Evolutionary conservation across 768 basidiomycete species (phyloP).

Genomic region (Boletus bicolor): DNA sequence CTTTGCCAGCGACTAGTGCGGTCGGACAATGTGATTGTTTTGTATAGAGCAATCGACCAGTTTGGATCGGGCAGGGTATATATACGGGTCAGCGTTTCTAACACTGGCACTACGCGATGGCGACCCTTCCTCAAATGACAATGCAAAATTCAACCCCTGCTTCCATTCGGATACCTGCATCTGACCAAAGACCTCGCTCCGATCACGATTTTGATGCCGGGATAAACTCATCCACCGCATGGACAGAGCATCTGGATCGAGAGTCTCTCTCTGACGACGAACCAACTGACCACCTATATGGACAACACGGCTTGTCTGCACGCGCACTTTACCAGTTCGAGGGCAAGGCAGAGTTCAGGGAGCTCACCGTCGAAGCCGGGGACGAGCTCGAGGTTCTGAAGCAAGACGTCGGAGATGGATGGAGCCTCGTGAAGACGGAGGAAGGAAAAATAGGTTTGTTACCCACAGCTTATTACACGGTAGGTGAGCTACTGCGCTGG

Average conservation of each 20-base stretch:
- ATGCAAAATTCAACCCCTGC: conserved; percentile 25
- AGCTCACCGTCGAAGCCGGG: conserved; percentile 65
- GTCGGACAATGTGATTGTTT: background rate
- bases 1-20: background rate
- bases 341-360: conserved; percentile 72
- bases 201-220: conserved; percentile 65
- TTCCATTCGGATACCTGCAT: conserved; percentile 5
- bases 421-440: conserved; percentile 66
- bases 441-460: conserved; percentile 65
- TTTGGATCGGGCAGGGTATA: conserved; percentile 5
- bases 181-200: conserved; percentile 29
- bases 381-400: conserved; percentile 69
- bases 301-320: conserved; percentile 46
- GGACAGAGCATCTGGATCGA: conserved; percentile 61
- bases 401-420: conserved; percentile 72
- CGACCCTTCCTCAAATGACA: conserved; percentile 35
- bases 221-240: conserved; percentile 73
- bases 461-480: conserved; percentile 71
- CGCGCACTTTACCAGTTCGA: conserved; percentile 72
- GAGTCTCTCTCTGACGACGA: conserved; percentile 53
- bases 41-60: background rate
- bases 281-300: conserved; percentile 35
- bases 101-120: conserved; percentile 23
- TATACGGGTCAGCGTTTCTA: background rate
- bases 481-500: conserved; percentile 30